Evolutionary conservation across 2,329 filamentous ascomycete species (phyloP).

Genomic region (Xylaria sp.): DNA sequence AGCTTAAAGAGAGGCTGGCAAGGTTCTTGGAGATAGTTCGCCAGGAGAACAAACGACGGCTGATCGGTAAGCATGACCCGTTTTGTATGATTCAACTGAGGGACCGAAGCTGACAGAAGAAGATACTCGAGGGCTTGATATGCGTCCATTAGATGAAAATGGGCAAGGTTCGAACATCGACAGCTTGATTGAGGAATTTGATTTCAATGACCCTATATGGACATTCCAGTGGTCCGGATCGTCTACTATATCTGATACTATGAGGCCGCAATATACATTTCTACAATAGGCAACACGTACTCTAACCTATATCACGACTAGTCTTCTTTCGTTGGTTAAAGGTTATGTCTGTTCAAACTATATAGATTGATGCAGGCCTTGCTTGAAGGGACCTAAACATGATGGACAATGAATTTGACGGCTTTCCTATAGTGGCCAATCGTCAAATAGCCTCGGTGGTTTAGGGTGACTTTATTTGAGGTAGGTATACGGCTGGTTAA

Average conservation of each 20-base stretch:
- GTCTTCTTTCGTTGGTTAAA: neutral
- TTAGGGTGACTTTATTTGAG: too few species aligned
- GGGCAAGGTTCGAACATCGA: neutral
- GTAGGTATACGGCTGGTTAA: too few species aligned
- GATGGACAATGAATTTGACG: too few species aligned
- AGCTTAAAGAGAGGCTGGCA: neutral
- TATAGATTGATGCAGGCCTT: too few species aligned
- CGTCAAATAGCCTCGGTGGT: too few species aligned
- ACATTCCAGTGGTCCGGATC: neutral
- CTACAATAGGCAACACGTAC: neutral
- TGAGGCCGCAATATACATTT: neutral
- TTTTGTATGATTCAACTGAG: neutral
- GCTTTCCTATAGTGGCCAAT: too few species aligned
- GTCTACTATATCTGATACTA: neutral
- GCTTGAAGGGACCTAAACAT: too few species aligned
- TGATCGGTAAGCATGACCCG: neutral
- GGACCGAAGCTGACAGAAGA: neutral
- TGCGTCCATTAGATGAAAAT: neutral
- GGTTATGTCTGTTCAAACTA: neutral
- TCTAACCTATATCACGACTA: neutral
- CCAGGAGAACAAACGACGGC: neutral
- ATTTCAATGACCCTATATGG: neutral
- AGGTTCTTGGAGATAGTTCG: neutral
- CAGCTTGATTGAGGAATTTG: constrained; percentile 1
- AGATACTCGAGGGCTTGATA: neutral